Evolutionary conservation across 805 yeast species (phyloP).

Genomic region (Vanderwaltozyma yarrowii): DNA sequence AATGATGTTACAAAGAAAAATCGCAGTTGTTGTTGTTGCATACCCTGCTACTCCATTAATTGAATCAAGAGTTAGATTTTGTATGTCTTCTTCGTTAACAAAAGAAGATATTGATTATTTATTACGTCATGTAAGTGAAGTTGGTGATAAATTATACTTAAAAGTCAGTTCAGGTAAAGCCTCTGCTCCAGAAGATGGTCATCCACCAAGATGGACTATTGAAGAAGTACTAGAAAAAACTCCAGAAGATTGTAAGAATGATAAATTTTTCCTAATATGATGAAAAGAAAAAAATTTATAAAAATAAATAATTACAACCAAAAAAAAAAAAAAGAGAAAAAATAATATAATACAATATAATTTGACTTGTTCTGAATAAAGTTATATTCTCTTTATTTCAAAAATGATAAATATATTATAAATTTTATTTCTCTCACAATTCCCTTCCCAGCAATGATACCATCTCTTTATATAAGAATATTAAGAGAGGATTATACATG

Average conservation of each 20-base stretch:
- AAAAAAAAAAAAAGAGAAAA: no score
- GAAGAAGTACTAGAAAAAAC: conserved; percentile 68
- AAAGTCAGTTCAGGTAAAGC: conserved; percentile 72
- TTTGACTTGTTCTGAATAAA: no score
- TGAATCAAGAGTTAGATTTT: conserved; percentile 82
- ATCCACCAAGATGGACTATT: conserved; percentile 64
- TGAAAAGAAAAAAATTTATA: no score
- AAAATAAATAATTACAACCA: no score
- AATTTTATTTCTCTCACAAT: no score
- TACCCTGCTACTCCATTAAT: conserved; percentile 96
- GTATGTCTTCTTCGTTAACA: conserved; percentile 85
- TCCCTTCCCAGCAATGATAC: no score
- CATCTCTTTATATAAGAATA: no score
- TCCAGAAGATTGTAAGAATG: conserved; percentile 48
- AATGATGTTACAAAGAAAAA: conserved; percentile 62
- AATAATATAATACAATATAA: no score
- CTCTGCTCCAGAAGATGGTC: conserved; percentile 49
- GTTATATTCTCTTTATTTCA: no score
- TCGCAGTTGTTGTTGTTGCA: conserved; percentile 94
- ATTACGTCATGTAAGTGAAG: conserved; percentile 56
- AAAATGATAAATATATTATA: no score
- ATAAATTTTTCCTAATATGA: conserved; percentile 25
- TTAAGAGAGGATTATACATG: no score
- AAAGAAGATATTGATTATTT: conserved; percentile 87
- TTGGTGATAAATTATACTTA: conserved; percentile 67